phyloP scores from a whole-genome alignment of 768 basidiomycete genomes.

The Leccinellum luteum region DNA sequence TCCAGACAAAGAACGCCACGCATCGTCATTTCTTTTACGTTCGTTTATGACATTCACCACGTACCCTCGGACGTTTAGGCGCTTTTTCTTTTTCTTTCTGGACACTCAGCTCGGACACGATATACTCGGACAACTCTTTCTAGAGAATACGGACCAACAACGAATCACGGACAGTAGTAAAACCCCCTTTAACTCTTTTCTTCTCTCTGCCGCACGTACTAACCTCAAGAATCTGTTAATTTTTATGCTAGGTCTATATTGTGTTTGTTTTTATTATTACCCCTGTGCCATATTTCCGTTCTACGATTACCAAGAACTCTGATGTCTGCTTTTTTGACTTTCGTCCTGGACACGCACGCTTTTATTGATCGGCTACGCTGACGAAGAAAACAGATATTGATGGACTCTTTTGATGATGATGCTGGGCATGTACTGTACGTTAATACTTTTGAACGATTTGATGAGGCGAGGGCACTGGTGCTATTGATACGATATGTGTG shows the following conservation, averaged over 20 bases:
- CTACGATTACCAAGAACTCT: not conserved
- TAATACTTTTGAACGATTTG: not conserved
- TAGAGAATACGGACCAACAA: conserved; percentile 26
- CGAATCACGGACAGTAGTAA: conserved; percentile 14
- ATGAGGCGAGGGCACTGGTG: not conserved
- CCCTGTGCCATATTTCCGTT: not conserved
- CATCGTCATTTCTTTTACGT: conserved; percentile 14
- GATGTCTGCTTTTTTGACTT: not conserved
- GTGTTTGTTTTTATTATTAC: not conserved
- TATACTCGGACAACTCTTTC: conserved; percentile 17
- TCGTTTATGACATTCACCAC: conserved; percentile 23
- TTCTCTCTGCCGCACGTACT: not conserved
- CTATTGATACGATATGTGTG: not conserved
- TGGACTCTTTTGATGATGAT: not conserved
- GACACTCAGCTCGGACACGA: conserved; percentile 17
- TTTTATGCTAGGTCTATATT: not conserved
- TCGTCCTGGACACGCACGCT: not conserved
- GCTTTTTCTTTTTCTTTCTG: not conserved
- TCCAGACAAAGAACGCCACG: conserved; percentile 11
- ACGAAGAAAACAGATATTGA: not conserved
- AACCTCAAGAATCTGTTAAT: not conserved
- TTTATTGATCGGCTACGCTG: not conserved
- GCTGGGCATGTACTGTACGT: not conserved
- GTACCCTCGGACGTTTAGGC: conserved; percentile 17
- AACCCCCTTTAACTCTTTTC: not conserved